phyloP scores from a whole-genome alignment of 208 protist genomes.

The Crithidia fasciculata region DNA sequence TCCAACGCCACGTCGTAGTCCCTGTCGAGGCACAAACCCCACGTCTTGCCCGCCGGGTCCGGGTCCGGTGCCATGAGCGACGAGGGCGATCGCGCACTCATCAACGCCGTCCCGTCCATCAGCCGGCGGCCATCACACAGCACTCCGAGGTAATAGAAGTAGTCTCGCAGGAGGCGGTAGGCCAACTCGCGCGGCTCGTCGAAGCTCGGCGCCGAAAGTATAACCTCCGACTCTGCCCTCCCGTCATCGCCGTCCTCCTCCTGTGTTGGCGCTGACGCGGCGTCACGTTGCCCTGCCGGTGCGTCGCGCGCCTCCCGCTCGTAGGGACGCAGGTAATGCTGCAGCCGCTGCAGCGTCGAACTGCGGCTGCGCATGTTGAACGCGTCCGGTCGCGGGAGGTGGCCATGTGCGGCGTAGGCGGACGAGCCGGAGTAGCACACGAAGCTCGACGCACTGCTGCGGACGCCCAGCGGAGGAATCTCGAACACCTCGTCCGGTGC shows the following conservation, averaged over 20 bases:
- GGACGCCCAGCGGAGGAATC: conserved; percentile 9
- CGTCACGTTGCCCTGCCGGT: too few species aligned
- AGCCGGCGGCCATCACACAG: conserved; percentile 23
- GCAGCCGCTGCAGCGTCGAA: conserved; percentile 4
- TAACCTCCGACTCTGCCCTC: neutral
- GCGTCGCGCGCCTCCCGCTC: too few species aligned
- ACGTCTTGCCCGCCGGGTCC: neutral
- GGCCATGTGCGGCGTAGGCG: neutral
- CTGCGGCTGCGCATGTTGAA: neutral
- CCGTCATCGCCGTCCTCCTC: too few species aligned
- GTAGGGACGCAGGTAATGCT: conserved; percentile 24
- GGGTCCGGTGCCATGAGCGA: neutral
- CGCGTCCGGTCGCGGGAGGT: neutral
- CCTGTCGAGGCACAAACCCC: conserved; percentile 13
- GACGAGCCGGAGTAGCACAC: conserved; percentile 37
- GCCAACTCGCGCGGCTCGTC: conserved; percentile 18
- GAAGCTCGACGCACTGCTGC: conserved; percentile 23
- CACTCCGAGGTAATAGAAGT: conserved; percentile 36
- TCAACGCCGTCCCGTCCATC: conserved; percentile 17
- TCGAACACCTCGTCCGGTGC: neutral
- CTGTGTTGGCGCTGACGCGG: too few species aligned
- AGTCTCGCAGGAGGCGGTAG: conserved; percentile 24
- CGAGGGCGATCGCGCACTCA: neutral
- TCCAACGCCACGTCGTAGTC: conserved; percentile 27
- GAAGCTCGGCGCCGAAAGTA: conserved; percentile 6